Percentiles rank a stretch among this genome's conserved stretches.
Evolutionary conservation across 2,329 filamentous ascomycete genomes (phyloP).

Genomic region (Corniculantispora saksenae): DNA sequence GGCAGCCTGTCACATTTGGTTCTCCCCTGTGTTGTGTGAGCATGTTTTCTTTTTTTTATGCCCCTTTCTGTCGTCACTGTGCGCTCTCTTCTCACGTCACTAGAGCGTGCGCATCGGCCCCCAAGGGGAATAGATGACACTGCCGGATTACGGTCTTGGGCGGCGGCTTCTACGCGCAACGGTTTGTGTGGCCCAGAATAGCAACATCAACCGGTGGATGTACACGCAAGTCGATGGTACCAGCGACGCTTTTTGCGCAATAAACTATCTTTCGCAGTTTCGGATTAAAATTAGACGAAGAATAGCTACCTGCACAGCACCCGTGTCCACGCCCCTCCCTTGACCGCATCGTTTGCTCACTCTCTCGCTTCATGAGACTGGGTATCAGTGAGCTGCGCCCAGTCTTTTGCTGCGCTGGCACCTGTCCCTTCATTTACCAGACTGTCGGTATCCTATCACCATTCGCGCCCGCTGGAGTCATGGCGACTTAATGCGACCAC

Average conservation of each 20-base stretch:
- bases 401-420: conserved; percentile 10
- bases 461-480: background rate
- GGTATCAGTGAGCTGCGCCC: too few relatives aligned
- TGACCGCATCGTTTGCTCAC: background rate
- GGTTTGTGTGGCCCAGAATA: background rate
- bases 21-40: too few relatives aligned
- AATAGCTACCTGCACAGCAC: background rate
- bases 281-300: too few relatives aligned
- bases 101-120: background rate
- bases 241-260: too few relatives aligned
- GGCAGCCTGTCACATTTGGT: too few relatives aligned
- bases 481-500: too few relatives aligned
- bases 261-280: too few relatives aligned
- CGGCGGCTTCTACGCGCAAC: background rate
- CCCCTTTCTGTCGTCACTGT: background rate
- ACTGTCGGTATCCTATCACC: conserved; percentile 15
- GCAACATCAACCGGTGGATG: background rate
- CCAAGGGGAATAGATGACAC: background rate
- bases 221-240: background rate
- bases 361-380: background rate
- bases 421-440: conserved; percentile 17
- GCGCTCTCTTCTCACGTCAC: too few relatives aligned
- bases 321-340: background rate
- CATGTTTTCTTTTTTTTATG: background rate
- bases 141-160: background rate